A percentile compares a stretch with the other conserved stretches of the same genome.
These are phyloP conservation scores for Petunia hybrid DNA, from an alignment of 305 asterid species.

Conservation along the genomic window DNA sequence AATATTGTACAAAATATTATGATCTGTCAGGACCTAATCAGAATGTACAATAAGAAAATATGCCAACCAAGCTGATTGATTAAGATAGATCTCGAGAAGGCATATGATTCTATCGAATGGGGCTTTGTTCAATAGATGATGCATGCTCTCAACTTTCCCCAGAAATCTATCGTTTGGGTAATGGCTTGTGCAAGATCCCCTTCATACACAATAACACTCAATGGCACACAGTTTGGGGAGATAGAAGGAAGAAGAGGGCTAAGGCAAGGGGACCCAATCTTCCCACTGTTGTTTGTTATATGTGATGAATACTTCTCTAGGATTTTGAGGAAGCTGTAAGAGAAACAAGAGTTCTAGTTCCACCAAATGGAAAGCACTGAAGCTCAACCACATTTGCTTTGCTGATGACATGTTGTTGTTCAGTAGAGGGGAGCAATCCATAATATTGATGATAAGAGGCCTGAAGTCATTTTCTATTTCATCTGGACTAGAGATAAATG, in stretches of 20 bases:
- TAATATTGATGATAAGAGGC: too few relatives aligned
- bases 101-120: neutral
- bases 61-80: neutral
- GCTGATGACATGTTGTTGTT: too few relatives aligned
- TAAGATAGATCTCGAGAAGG: neutral
- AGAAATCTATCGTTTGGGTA: neutral
- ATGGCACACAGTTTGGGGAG: constrained; percentile 17
- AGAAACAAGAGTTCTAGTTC: too few relatives aligned
- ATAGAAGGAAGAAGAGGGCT: neutral
- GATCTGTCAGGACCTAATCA: too few relatives aligned
- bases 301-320: too few relatives aligned
- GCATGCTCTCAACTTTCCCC: neutral
- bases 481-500: too few relatives aligned
- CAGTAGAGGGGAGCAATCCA: too few relatives aligned
- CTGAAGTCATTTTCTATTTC: too few relatives aligned
- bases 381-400: too few relatives aligned
- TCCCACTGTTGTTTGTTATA: too few relatives aligned
- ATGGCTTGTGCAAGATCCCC: neutral
- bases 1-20: neutral
- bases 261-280: neutral
- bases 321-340: too few relatives aligned
- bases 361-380: too few relatives aligned
- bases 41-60: neutral
- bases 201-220: constrained; percentile 22
- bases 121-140: neutral